Evolutionary conservation across 2,329 filamentous ascomycete species (phyloP).

Genomic region (Arthrobotrys megalospora): DNA sequence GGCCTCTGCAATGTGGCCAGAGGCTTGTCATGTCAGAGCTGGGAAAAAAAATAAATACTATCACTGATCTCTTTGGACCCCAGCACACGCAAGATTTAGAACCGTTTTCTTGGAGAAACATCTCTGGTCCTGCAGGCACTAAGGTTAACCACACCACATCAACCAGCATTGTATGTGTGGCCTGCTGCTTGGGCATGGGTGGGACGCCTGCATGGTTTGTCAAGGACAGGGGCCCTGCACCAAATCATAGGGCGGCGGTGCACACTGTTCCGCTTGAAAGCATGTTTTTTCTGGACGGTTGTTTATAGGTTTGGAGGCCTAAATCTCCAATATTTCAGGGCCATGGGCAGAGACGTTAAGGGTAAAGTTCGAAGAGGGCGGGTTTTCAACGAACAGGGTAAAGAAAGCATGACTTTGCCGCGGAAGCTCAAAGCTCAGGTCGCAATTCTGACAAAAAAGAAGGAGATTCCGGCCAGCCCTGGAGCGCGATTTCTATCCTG

Average conservation of each 20-base stretch:
- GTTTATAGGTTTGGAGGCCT: conserved; percentile 61
- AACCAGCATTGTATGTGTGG: conserved; percentile 43
- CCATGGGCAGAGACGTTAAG: conserved; percentile 48
- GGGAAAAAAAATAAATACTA: conserved; percentile 50
- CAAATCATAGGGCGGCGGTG: conserved; percentile 60
- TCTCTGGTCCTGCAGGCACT: conserved; percentile 55
- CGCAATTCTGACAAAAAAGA: conserved; percentile 47
- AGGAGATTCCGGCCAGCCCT: conserved; percentile 46
- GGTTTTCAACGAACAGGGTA: conserved; percentile 49
- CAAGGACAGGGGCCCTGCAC: conserved; percentile 59
- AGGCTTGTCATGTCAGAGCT: conserved; percentile 59
- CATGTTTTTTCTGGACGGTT: conserved; percentile 59
- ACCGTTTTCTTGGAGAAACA: conserved; percentile 61
- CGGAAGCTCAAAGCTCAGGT: conserved; percentile 48
- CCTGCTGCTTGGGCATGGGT: conserved; percentile 46
- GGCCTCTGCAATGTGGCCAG: conserved; percentile 59
- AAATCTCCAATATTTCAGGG: conserved; percentile 60
- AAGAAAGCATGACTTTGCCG: conserved; percentile 57
- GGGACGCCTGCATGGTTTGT: conserved; percentile 61
- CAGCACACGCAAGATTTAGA: conserved; percentile 60
- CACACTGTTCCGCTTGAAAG: conserved; percentile 60
- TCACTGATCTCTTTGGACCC: conserved; percentile 51
- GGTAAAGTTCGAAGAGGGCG: conserved; percentile 55
- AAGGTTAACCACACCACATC: conserved; percentile 54
- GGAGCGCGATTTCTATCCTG: conserved; percentile 45